Base-by-base conservation (phyloP, 257 asterid species). In the Solanum clarkiae region DNA sequence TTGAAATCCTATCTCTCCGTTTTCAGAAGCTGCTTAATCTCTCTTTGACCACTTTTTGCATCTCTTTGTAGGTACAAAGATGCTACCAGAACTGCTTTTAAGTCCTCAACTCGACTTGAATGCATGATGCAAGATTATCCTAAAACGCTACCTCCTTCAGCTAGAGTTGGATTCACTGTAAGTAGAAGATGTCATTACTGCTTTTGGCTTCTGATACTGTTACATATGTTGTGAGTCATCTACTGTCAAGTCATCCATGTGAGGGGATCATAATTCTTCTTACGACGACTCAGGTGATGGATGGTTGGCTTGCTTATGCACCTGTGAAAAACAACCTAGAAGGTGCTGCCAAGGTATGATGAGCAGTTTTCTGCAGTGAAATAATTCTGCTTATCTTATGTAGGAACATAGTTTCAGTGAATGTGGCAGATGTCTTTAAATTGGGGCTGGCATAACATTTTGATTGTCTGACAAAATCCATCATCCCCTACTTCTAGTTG, bases 91-190 rank as follows among this genome's bases (percentile, higher is more conserved):
- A 92, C 98, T 65, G 92, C 94, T 42, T 97, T 97, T 89, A 95
- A 95, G 87, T 97, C 99, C 72, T 95, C 99, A 29, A 97, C 99
- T 87, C 97, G 99, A 66, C 98, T 97, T 86, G 99, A 97, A 90
- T 97, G 99, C 86, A 97, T 97, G 99, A 97, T 97, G 99, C 99
- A 97, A 92, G 99, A 97, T 91, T 97, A 97, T 87, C 98, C 99
- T 54, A 97, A 95, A 89, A 97, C 98, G 17, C 87, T 97, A 85
- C 94, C 98, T 84, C 97, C 98, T 85, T 88, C 98, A 74, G 98
- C 99, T 80, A 92, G 92, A 89, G 99, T 97, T 90, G 99, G 99
- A 86, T 97, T 97, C 87, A 97, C 99, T 8, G 99, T 95, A 92
- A 92, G 98, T 88, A 70, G 83, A 89, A 84, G 40, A 80, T 63